phyloP scores from a whole-genome alignment of 257 asterid species.

The Nicotiana attenuata region DNA sequence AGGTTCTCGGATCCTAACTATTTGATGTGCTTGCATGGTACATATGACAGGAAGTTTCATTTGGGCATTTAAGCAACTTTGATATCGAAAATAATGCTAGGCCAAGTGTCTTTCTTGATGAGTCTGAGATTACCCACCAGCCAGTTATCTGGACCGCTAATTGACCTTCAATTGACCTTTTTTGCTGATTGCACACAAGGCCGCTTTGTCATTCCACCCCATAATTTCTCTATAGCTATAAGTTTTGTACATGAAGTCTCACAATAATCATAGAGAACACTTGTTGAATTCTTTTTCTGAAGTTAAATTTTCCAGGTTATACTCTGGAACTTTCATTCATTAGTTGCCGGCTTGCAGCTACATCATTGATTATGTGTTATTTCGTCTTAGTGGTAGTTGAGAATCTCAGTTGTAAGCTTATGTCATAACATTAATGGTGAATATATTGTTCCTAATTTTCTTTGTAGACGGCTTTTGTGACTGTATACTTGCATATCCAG shows the following conservation, averaged over 20 bases:
- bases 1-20: not conserved
- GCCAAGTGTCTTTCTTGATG: not conserved
- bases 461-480: not conserved
- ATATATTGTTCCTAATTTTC: not conserved
- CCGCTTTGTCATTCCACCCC: not conserved
- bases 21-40: not conserved
- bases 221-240: not conserved
- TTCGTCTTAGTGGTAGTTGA: not conserved
- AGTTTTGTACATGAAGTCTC: not conserved
- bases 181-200: not conserved
- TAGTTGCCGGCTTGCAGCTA: not conserved
- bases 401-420: not conserved
- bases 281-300: not conserved
- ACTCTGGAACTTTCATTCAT: not conserved
- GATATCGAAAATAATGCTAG: not conserved
- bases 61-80: not conserved
- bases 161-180: not conserved
- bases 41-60: not conserved
- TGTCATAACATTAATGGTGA: not conserved
- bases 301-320: not conserved
- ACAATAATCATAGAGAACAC: not conserved
- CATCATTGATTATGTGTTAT: not conserved
- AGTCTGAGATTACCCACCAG: constrained; percentile 1
- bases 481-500: constrained; percentile 26
- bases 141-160: not conserved